phyloP scores from a whole-genome alignment of 2,329 filamentous ascomycete species.

The Beauveria asiatica region DNA sequence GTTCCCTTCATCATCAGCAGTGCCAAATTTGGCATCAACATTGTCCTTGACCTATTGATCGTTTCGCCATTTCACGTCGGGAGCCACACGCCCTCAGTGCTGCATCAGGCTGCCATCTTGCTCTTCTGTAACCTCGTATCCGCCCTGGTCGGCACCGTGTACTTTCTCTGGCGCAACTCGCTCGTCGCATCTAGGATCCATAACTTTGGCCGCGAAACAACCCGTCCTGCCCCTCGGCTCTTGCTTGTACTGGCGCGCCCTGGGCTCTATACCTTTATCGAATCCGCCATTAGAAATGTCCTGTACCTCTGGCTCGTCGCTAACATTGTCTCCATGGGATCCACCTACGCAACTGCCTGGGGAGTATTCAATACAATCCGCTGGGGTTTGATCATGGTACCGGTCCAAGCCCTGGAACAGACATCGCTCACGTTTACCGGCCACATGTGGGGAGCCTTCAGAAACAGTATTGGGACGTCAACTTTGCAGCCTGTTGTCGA shows the following conservation, averaged over 20 bases:
- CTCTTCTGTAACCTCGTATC: conserved; percentile 51
- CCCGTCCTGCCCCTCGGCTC: conserved; percentile 31
- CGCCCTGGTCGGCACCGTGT: conserved; percentile 46
- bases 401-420: conserved; percentile 57
- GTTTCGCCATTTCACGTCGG: conserved; percentile 58
- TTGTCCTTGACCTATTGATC: conserved; percentile 56
- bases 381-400: conserved; percentile 69
- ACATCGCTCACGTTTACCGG: conserved; percentile 58
- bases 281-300: conserved; percentile 59
- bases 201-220: background rate
- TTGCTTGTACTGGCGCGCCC: conserved; percentile 47
- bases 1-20: conserved; percentile 59
- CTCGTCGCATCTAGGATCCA: background rate
- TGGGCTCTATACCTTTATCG: conserved; percentile 49
- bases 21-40: conserved; percentile 57
- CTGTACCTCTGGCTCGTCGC: conserved; percentile 64
- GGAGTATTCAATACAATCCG: conserved; percentile 66
- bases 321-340: conserved; percentile 54
- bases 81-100: conserved; percentile 44
- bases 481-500: conserved; percentile 15
- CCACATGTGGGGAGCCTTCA: conserved; percentile 53
- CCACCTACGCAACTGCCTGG: conserved; percentile 63
- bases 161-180: conserved; percentile 38
- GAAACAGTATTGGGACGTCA: conserved; percentile 20
- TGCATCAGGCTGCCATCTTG: conserved; percentile 55